A percentile compares a stretch with the other conserved stretches of the same genome.
Evolutionary conservation across 2,329 filamentous ascomycete genomes (phyloP).

Genomic region (Epichloe amarillans): DNA sequence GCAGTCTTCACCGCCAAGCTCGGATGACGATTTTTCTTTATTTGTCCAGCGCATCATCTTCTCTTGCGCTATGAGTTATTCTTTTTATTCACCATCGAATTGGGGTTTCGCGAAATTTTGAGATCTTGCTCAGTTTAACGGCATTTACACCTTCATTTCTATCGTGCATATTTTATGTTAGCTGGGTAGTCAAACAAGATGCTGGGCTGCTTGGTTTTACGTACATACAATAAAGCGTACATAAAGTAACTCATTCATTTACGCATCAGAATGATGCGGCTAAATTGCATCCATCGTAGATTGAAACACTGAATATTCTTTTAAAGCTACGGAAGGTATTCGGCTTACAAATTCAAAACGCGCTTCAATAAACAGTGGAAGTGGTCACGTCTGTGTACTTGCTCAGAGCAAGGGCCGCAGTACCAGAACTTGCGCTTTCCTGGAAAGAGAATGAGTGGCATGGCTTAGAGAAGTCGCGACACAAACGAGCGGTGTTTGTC

Average conservation of each 20-base stretch:
- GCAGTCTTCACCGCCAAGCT: neutral
- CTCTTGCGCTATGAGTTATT: neutral
- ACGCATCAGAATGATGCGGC: neutral
- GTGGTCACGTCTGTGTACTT: no score
- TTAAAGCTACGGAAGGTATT: no score
- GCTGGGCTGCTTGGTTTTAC: neutral
- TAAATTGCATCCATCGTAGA: neutral
- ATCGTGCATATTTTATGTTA: neutral
- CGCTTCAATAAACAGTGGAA: no score
- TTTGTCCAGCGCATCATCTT: neutral
- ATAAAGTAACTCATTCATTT: neutral
- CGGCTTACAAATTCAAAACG: no score
- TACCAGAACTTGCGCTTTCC: no score
- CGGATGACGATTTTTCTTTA: neutral
- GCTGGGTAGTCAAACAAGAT: neutral
- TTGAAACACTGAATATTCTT: no score
- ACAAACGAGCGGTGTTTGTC: neutral
- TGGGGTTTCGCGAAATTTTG: neutral
- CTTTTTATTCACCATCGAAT: neutral
- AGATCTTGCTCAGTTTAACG: neutral
- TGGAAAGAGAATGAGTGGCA: no score
- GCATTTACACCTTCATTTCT: neutral
- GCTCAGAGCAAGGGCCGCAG: no score
- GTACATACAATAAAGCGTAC: neutral
- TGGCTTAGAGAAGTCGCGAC: neutral